Evolutionary conservation across 73 alveolate genomes (phyloP).

Genomic region (Paramecium pentaurelia): DNA sequence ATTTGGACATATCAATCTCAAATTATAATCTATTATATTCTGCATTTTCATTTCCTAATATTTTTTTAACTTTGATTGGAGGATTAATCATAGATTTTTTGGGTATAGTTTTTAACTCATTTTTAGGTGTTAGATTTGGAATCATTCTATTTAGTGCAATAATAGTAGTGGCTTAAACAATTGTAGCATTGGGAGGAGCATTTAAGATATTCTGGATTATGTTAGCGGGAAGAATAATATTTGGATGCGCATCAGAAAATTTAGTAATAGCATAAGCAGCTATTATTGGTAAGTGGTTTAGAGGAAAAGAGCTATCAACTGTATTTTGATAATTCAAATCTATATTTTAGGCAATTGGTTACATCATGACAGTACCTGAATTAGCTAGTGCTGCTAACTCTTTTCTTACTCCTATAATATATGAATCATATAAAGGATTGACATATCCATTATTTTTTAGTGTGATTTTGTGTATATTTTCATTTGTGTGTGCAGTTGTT

Average conservation of each 20-base stretch:
- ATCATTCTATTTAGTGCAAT: background rate
- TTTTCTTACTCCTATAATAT: background rate
- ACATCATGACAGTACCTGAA: conserved; percentile 23
- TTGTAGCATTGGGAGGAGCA: conserved; percentile 25
- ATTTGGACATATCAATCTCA: background rate
- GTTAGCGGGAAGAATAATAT: conserved; percentile 1
- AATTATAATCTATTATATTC: background rate
- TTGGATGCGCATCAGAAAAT: conserved; percentile 32
- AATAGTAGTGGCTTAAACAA: background rate
- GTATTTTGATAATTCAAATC: background rate
- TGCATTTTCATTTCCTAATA: conserved; percentile 11
- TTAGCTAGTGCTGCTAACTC: background rate
- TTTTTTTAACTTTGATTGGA: background rate
- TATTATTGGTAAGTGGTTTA: conserved; percentile 3
- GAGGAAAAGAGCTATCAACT: conserved; percentile 23
- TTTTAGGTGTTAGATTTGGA: conserved; percentile 22
- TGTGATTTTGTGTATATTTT: background rate
- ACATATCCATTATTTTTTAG: background rate
- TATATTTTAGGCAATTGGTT: background rate
- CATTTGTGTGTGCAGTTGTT: background rate
- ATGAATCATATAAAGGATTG: background rate
- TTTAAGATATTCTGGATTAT: background rate
- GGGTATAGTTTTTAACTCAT: background rate
- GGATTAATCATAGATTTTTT: background rate
- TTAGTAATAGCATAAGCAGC: conserved; percentile 39